Evolutionary conservation across 805 yeast genomes (phyloP).

Genomic region (Tetrapisispora arboricola): DNA sequence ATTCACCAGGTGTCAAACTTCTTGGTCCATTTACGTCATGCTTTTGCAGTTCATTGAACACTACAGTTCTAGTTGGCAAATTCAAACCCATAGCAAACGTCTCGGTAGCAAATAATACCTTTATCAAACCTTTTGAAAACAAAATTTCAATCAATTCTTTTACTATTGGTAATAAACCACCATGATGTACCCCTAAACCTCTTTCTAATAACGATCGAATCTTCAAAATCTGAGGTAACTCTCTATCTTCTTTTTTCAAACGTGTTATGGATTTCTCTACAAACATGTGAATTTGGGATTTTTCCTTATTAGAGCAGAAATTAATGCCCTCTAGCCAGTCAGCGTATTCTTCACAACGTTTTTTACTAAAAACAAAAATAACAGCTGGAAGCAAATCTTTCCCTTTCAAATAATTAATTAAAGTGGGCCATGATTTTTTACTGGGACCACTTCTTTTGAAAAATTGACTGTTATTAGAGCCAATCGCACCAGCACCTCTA

Average conservation of each 20-base stretch:
- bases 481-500: slow-evolving; percentile 33
- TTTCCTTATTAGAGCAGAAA: slow-evolving; percentile 75
- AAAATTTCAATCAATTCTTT: slow-evolving; percentile 89
- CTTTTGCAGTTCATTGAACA: slow-evolving; percentile 73
- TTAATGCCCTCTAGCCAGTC: slow-evolving; percentile 63
- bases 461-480: slow-evolving; percentile 28
- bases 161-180: slow-evolving; percentile 86
- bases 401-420: slow-evolving; percentile 60
- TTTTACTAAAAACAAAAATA: slow-evolving; percentile 85
- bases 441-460: slow-evolving; percentile 57
- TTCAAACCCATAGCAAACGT: slow-evolving; percentile 98
- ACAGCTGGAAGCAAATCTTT: slow-evolving; percentile 82
- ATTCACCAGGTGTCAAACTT: slow-evolving; percentile 85
- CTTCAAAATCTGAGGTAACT: slow-evolving; percentile 80
- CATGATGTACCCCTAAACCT: slow-evolving; percentile 95
- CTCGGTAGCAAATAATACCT: slow-evolving; percentile 92
- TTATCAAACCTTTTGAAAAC: slow-evolving; percentile 76
- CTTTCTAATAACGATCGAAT: slow-evolving; percentile 74
- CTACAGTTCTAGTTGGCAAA: slow-evolving; percentile 92
- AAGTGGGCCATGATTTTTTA: slow-evolving; percentile 64
- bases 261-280: slow-evolving; percentile 82
- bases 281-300: slow-evolving; percentile 87
- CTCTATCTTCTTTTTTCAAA: slow-evolving; percentile 83
- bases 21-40: slow-evolving; percentile 85
- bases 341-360: slow-evolving; percentile 89